Conservation (phyloP, 202 grass and related monocot genomes). For the Schoenoplectus tabernaemontani region DNA sequence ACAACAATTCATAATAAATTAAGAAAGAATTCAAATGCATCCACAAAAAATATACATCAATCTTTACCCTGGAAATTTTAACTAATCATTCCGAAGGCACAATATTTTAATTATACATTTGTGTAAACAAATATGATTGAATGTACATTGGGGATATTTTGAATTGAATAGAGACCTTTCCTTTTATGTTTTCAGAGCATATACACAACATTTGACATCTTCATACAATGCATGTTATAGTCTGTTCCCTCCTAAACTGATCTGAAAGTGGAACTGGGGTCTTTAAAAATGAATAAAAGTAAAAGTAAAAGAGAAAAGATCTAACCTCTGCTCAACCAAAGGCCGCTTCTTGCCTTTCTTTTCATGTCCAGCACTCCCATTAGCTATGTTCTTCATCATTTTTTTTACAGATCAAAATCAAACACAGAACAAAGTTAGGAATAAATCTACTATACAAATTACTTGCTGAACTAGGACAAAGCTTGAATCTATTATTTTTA, state of each 20-base stretch:
- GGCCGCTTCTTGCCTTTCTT: constrained; percentile 52
- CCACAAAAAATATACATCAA: background rate
- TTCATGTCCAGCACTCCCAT: constrained; percentile 29
- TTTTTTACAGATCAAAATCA: constrained; percentile 7
- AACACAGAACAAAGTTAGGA: background rate
- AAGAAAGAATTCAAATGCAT: background rate
- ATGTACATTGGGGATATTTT: background rate
- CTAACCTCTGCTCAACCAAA: constrained; percentile 52
- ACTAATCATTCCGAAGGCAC: background rate
- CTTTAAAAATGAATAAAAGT: background rate
- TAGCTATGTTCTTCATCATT: constrained; percentile 56
- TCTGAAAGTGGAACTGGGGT: too few relatives aligned
- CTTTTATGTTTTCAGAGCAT: background rate
- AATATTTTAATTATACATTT: background rate
- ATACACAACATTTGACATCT: background rate
- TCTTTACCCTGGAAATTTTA: background rate
- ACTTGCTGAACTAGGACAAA: background rate
- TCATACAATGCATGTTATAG: background rate
- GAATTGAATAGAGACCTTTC: background rate
- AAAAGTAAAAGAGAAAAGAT: background rate
- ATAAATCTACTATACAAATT: background rate
- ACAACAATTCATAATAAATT: background rate
- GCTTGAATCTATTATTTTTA: background rate
- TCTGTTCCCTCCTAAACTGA: too few relatives aligned
- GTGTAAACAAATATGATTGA: background rate